Percentiles rank a stretch among this genome's conserved stretches.
phyloP scores from a whole-genome alignment of 2,329 filamentous ascomycete species.

The Emmonsia crescens region DNA sequence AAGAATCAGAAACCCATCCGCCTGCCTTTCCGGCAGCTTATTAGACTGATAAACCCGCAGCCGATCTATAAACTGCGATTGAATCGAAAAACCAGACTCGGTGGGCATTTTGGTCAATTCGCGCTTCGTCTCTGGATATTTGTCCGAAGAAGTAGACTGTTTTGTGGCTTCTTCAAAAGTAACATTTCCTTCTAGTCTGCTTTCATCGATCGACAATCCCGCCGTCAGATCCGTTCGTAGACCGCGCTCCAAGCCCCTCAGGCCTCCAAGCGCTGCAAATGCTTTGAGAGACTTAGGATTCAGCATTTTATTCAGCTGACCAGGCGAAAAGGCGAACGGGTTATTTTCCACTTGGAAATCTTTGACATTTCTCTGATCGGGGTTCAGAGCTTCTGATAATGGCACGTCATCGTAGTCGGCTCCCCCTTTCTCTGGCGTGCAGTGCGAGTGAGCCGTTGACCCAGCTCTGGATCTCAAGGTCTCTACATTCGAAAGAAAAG shows the following conservation, averaged over 20 bases:
- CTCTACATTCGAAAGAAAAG: constrained; percentile 27
- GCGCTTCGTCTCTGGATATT: constrained; percentile 8
- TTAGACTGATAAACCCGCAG: constrained; percentile 52
- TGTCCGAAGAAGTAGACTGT: constrained; percentile 4
- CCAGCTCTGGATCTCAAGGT: constrained; percentile 25
- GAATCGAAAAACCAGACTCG: constrained; percentile 4
- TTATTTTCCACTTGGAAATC: constrained; percentile 71
- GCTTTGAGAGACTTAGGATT: constrained; percentile 80
- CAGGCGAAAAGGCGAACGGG: constrained; percentile 68
- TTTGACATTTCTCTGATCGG: constrained; percentile 63
- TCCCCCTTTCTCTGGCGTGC: constrained; percentile 13
- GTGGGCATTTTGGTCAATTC: constrained; percentile 9
- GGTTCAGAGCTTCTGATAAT: constrained; percentile 52
- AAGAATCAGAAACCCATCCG: constrained; percentile 48
- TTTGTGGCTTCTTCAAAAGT: constrained; percentile 59
- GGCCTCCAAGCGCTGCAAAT: constrained; percentile 68
- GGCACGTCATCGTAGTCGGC: constrained; percentile 27
- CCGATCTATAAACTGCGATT: constrained; percentile 43
- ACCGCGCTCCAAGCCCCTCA: constrained; percentile 68
- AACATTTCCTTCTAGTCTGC: constrained; percentile 51
- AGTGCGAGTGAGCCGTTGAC: constrained; percentile 20
- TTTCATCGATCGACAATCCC: constrained; percentile 70
- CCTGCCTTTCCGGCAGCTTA: constrained; percentile 51
- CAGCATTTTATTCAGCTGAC: constrained; percentile 74
- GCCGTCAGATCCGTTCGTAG: constrained; percentile 59